A percentile compares a stretch with the other conserved stretches of the same genome.
Conservation (phyloP, 441 rosid species). For the Jatropha multifida region DNA sequence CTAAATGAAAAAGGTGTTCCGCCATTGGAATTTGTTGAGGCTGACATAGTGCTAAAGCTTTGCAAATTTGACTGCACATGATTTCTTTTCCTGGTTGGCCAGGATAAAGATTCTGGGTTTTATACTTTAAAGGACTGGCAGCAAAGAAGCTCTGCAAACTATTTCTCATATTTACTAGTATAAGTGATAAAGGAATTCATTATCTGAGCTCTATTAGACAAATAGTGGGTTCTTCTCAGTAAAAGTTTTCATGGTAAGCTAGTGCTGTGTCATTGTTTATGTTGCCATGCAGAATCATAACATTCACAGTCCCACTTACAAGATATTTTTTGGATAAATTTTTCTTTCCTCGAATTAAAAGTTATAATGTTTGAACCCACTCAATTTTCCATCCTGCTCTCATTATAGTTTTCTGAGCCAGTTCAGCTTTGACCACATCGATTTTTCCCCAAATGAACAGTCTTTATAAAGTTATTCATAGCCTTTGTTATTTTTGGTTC, state of each 20-base stretch:
- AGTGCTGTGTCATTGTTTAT: not conserved
- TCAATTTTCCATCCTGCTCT: conserved; percentile 17
- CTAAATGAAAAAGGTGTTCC: not conserved
- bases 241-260: conserved; percentile 5
- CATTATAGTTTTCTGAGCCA: conserved; percentile 26
- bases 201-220: not conserved
- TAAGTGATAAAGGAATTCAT: not conserved
- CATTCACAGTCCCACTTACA: not conserved
- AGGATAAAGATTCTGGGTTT: not conserved
- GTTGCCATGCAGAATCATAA: not conserved
- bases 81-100: not conserved
- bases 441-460: conserved; percentile 14
- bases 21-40: not conserved
- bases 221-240: not conserved
- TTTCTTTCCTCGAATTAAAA: conserved; percentile 2
- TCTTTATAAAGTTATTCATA: conserved; percentile 29
- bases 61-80: not conserved
- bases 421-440: conserved; percentile 28
- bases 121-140: not conserved
- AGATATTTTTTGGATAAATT: not conserved
- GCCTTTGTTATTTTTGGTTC: conserved; percentile 32
- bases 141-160: not conserved
- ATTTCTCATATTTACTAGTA: not conserved
- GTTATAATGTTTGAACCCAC: conserved; percentile 11
- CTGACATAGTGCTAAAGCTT: not conserved